Percentiles rank a stretch among this genome's conserved stretches.
These are phyloP conservation scores for Arthrocladium fulminans DNA, from an alignment of 2,329 filamentous ascomycete species.

Conservation along the genomic window DNA sequence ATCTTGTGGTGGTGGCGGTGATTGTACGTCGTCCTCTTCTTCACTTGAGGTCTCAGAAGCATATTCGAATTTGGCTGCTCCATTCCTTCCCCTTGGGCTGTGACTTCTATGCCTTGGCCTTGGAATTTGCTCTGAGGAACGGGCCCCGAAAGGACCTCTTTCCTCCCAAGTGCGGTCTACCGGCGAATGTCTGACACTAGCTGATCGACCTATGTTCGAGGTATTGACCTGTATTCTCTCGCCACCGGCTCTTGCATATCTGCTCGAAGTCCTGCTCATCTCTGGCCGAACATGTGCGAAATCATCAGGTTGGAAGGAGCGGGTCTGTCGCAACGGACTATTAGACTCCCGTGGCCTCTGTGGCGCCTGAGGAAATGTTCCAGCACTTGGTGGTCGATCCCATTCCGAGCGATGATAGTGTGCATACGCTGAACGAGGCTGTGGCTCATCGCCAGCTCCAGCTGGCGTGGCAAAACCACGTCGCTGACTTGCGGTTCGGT, in stretches of 20 bases:
- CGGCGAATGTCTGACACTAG: slow-evolving; percentile 45
- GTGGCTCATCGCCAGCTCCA: slow-evolving; percentile 52
- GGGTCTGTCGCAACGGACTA: slow-evolving; percentile 32
- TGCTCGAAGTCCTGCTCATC: slow-evolving; percentile 41
- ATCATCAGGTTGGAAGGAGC: slow-evolving; percentile 28
- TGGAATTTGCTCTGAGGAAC: slow-evolving; percentile 26
- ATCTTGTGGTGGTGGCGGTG: slow-evolving; percentile 16
- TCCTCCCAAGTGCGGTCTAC: slow-evolving; percentile 25
- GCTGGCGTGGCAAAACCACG: slow-evolving; percentile 49
- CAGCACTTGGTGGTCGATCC: slow-evolving; percentile 10
- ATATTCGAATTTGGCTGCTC: slow-evolving; percentile 14
- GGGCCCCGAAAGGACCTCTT: slow-evolving; percentile 26
- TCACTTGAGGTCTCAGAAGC: slow-evolving; percentile 25
- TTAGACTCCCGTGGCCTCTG: slow-evolving; percentile 15
- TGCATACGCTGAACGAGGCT: slow-evolving; percentile 40
- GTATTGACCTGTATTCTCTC: slow-evolving; percentile 50
- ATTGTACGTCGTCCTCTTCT: slow-evolving; percentile 14
- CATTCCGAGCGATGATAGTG: slow-evolving; percentile 22
- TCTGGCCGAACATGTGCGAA: slow-evolving; percentile 32
- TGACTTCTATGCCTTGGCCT: slow-evolving; percentile 34
- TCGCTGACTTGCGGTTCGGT: slow-evolving; percentile 37
- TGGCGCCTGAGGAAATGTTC: slow-evolving; percentile 12
- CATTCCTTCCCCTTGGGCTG: slow-evolving; percentile 32
- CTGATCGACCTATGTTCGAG: slow-evolving; percentile 43
- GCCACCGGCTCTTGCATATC: slow-evolving; percentile 46